phyloP scores from a whole-genome alignment of 257 asterid species.

The Solanum etuberosum region DNA sequence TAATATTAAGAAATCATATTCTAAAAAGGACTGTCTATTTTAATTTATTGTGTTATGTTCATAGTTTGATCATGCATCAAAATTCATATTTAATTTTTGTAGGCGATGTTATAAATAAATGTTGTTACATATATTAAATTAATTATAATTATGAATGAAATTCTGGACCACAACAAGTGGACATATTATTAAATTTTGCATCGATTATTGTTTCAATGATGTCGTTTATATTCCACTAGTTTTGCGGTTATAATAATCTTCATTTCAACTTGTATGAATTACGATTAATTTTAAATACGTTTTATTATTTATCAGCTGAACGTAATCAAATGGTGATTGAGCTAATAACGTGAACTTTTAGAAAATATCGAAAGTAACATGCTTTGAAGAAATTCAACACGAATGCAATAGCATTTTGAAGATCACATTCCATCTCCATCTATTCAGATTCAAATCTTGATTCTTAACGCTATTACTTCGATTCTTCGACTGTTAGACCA shows the following conservation, averaged over 20 bases:
- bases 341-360: fast-evolving
- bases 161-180: background rate
- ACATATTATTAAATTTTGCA: background rate
- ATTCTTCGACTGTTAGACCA: too few species aligned
- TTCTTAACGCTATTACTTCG: too few species aligned
- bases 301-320: too few species aligned
- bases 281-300: too few species aligned
- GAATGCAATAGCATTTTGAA: too few species aligned
- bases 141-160: background rate
- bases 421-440: too few species aligned
- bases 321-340: too few species aligned
- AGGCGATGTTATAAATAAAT: background rate
- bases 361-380: too few species aligned
- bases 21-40: background rate
- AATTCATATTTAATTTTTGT: background rate
- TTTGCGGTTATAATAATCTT: too few species aligned
- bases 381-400: background rate
- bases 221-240: background rate
- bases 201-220: background rate
- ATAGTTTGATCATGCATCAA: background rate
- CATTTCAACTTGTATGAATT: too few species aligned
- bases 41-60: background rate
- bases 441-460: too few species aligned
- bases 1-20: background rate
- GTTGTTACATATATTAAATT: background rate